Base-by-base conservation (phyloP, 2,329 filamentous ascomycete species). In the Diplodia scrobiculata region DNA sequence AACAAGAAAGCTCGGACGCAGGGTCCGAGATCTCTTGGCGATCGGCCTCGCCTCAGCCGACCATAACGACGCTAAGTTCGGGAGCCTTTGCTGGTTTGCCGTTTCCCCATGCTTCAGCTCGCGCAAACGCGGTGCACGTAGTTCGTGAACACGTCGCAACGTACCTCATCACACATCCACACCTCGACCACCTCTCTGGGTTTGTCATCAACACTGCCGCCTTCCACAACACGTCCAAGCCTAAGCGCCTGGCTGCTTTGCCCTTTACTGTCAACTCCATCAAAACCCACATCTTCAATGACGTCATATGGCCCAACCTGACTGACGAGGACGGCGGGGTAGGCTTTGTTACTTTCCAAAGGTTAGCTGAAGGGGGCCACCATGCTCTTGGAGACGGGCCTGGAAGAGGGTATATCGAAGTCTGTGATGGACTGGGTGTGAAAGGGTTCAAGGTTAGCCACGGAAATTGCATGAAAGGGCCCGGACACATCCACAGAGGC, bases 211-310 rank as follows among this genome's bases (percentile, higher is more conserved):
- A 98, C 77, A 97, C 94, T 0, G 93, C 95, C 5, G 89, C 91
- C 2, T 86, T 96, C 21, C 89, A 91, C 34, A 91, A 90, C 34
- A 86, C 89, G 1, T 87, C 89, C 32, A 82, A 84, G 36, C 91
- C 92, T 0, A 99, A 98, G 78, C 87, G 90, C 27, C 82, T 99
- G 14, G 92, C 94, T 1, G 94, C 91, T 0, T 81, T 98, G 3
- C 92, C 93, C 0, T 89, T 87, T 32, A 96, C 94, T n/a, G 93
- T 99, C 62, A 85, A 91, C 53, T 93, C 94, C 0, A 89, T 99
- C 78, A 98, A 97, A 76, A 87, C 84, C 0, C 93, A 99, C 78
- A 91, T 99, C 67, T 99, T 99, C 82, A 99, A 99, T 78, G 96
- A 97, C 73, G 82, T 97, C 67, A 96, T 98, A 64, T 99, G 95